Conservation (phyloP, 371 early-diverging fungal genomes). For the Actinomortierella ambigua region DNA sequence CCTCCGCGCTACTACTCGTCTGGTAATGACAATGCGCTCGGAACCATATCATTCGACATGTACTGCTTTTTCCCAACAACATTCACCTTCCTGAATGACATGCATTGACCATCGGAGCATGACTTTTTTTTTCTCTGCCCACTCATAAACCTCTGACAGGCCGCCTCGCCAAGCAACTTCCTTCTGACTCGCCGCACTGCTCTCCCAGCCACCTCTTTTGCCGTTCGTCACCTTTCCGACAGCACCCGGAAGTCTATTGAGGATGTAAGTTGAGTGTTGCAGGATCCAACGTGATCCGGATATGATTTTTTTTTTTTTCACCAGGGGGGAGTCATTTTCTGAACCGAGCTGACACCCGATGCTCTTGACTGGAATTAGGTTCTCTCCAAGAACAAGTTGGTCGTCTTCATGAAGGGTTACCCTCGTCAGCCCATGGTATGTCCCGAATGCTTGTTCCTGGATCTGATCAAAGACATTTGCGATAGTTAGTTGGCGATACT, state of each 20-base stretch:
- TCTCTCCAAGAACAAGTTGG: slow-evolving; percentile 27
- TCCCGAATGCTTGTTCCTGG: no score
- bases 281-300: not conserved
- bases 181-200: slow-evolving; percentile 40
- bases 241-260: slow-evolving; percentile 44
- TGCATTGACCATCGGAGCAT: not conserved
- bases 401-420: slow-evolving; percentile 96
- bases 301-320: not conserved
- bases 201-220: slow-evolving; percentile 37
- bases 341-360: not conserved
- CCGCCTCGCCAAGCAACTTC: slow-evolving; percentile 29
- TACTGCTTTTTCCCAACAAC: no score
- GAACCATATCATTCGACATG: no score
- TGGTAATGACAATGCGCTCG: slow-evolving; percentile 48
- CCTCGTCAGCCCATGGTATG: slow-evolving; percentile 83
- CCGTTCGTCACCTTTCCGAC: slow-evolving; percentile 38
- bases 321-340: not conserved
- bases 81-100: no score
- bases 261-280: slow-evolving; percentile 20
- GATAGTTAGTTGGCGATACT: no score
- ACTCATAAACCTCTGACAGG: not conserved
- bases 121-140: not conserved
- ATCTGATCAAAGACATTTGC: no score
- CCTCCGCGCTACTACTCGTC: slow-evolving; percentile 55
- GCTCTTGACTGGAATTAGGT: slow-evolving; percentile 11